Conservation (phyloP, 257 asterid species). For the Ophiorrhiza pumila region DNA sequence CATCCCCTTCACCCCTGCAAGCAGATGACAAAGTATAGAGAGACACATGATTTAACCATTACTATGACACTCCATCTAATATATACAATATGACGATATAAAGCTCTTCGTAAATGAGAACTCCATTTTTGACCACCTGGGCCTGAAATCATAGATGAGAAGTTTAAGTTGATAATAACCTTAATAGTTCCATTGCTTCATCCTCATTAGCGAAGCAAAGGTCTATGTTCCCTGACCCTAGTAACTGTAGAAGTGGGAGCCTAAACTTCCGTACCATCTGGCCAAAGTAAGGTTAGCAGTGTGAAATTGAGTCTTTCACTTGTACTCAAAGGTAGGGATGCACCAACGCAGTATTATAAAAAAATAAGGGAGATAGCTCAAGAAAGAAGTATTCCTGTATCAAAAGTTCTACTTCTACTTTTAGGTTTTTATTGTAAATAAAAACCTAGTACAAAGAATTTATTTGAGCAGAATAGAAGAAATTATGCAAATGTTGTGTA, state of each 20-base stretch:
- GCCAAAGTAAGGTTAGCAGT: constrained; percentile 17
- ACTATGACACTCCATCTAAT: constrained; percentile 8
- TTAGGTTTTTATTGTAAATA: not conserved
- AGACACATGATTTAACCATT: not conserved
- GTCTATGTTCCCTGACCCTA: constrained; percentile 83
- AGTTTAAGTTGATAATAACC: constrained; percentile 38
- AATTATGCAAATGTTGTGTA: not conserved
- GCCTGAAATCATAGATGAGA: constrained; percentile 10
- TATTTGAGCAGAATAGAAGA: not conserved
- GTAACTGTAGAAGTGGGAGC: constrained; percentile 60
- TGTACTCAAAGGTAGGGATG: not conserved
- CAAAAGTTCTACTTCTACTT: not conserved
- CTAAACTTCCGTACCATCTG: constrained; percentile 95
- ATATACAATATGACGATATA: not conserved
- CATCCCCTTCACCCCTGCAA: constrained; percentile 55
- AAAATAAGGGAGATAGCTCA: not conserved
- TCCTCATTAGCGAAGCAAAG: constrained; percentile 99
- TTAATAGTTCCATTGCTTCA: constrained; percentile 80
- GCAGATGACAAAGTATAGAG: not conserved
- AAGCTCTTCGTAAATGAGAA: not conserved
- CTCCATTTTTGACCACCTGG: not conserved
- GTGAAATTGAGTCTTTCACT: not conserved
- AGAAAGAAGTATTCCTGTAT: not conserved
- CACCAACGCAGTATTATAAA: not conserved
- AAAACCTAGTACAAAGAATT: not conserved